Evolutionary conservation across 306 rosid species (phyloP), one percentile per base, ranked within the genome.

Genomic region (Gynostemma pentaphyllum): DNA sequence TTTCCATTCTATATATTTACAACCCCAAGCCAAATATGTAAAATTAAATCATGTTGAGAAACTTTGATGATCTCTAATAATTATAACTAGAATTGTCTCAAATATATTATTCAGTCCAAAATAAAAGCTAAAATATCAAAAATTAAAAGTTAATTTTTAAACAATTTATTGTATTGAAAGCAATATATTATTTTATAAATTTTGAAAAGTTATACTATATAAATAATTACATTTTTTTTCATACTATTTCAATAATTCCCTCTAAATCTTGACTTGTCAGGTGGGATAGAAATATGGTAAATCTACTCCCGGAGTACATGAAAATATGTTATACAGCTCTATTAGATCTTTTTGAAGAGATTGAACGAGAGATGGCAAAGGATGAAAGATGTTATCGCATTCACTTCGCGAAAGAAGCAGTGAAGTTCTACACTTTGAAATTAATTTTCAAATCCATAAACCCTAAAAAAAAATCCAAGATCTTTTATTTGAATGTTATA

Each of bases 261-360:
- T 8, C 3, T 32, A 8, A 32, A 8, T 51, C 2, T 6, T 56
- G 5, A 40, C 49, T 8, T 39, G n/a, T 60, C 62, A 77, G 78
- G 45, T 77, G 81, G 81, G 75, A 72, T 65, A 26, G 19, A 3
- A 62, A 24, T 26, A 34, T 34, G n/a, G 44, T 19, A 8, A 54
- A 67, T 30, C 40, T 27, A 40, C 70, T 78, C 4, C 82, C 82
- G 0, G 51, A 67, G n/a, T 75, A 75, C 34, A 68, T 79, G 74
- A 51, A 68, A 47, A 1, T 27, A 7, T 34, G 9, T 41, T 74
- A 48, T 32, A 41, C 5, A 4, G 37, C 49, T 55, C 46, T 71
- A 1, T 11, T 74, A 9, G 62, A 42, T 6, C 7, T 75, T 36
- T 71, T 22, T 1, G 28, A 26, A 15, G 84, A 82, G 49, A 40